Conservation (phyloP, 2,329 filamentous ascomycete genomes). For the Mollisiaceae sp. region DNA sequence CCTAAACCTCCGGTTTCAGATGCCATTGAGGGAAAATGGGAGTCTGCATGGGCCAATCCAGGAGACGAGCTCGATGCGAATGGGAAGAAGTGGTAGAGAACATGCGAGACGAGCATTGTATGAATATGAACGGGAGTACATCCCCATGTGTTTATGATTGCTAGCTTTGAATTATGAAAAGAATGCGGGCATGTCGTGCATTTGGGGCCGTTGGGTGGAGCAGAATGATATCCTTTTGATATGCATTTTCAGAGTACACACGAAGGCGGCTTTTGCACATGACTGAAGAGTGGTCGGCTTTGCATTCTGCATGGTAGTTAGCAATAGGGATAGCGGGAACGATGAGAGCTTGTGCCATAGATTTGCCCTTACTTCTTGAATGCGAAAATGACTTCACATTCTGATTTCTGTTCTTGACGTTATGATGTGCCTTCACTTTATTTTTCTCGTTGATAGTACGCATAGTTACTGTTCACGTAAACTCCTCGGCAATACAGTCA, state of each 20-base stretch:
- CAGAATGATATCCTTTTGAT: slow-evolving; percentile 5
- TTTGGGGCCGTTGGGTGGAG: not conserved
- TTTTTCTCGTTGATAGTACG: not conserved
- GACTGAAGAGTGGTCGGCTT: not conserved
- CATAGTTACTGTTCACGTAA: not conserved
- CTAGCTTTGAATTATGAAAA: slow-evolving; percentile 3
- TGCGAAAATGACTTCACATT: not conserved
- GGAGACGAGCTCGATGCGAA: not conserved
- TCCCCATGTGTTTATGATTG: slow-evolving; percentile 6
- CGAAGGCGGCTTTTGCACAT: not conserved
- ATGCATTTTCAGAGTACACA: slow-evolving; percentile 2
- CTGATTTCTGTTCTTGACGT: not conserved
- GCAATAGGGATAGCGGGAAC: slow-evolving; percentile 6
- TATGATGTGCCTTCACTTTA: not conserved
- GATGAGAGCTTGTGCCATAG: slow-evolving; percentile 2
- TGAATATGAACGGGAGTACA: not conserved
- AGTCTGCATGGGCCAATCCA: not conserved
- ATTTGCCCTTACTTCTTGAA: not conserved
- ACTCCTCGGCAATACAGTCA: not conserved
- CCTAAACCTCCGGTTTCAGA: slow-evolving; percentile 14
- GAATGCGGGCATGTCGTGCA: not conserved
- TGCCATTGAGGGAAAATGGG: not conserved
- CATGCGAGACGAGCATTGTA: not conserved
- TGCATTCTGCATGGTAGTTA: slow-evolving; percentile 5
- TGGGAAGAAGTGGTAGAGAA: not conserved